phyloP scores from a whole-genome alignment of 2,329 filamentous ascomycete genomes.

The Pseudocercospora vitis region DNA sequence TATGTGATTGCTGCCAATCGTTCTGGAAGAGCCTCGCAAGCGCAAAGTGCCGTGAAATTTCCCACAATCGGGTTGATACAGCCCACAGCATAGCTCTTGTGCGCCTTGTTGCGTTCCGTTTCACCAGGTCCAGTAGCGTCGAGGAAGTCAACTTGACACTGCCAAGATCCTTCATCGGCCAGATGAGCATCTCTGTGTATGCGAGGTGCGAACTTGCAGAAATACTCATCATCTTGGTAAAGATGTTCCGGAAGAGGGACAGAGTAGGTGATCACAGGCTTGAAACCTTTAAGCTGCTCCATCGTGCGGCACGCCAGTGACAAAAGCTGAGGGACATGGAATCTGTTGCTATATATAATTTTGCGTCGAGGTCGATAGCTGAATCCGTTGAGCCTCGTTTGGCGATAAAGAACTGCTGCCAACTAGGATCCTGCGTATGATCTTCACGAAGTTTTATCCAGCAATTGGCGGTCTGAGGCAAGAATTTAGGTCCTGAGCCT shows the following conservation, averaged over 20 bases:
- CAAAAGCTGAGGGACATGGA: neutral
- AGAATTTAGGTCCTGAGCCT: no score
- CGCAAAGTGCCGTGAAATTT: conserved; percentile 11
- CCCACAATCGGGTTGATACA: conserved; percentile 11
- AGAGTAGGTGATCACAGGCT: neutral
- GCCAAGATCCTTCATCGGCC: conserved; percentile 8
- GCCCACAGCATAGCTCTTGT: conserved; percentile 11
- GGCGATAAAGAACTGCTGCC: no score
- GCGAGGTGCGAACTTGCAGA: conserved; percentile 3
- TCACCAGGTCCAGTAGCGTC: conserved; percentile 1
- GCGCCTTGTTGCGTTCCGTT: conserved; percentile 8
- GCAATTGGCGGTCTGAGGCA: no score
- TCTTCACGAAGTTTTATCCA: no score
- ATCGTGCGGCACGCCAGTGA: neutral
- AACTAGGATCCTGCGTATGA: no score
- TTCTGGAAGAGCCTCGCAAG: conserved; percentile 9
- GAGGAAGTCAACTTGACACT: conserved; percentile 7
- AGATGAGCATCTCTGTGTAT: conserved; percentile 7
- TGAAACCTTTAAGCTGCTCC: neutral
- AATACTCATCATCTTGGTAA: conserved; percentile 6
- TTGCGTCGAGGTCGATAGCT: no score
- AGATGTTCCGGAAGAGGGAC: neutral
- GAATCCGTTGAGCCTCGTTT: no score
- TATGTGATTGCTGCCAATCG: conserved; percentile 8
- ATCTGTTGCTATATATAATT: no score